Conservation (phyloP, 2,329 filamentous ascomycete species). For the Nectriaceae sp. region DNA sequence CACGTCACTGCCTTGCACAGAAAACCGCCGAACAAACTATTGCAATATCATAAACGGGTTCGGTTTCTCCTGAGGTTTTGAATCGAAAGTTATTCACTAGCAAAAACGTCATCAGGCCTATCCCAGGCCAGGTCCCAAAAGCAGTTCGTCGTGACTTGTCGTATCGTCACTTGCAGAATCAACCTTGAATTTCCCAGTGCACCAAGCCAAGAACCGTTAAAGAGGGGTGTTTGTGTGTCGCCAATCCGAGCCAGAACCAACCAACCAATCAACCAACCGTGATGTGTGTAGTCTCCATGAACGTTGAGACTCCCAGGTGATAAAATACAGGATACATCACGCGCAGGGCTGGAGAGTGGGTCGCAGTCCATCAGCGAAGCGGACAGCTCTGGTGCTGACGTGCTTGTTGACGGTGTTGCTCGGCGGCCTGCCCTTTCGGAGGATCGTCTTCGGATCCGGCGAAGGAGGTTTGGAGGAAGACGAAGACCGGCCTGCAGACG, state of each 20-base stretch:
- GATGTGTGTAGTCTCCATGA: conserved; percentile 17
- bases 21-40: conserved; percentile 23
- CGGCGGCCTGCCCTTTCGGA: conserved; percentile 44
- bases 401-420: conserved; percentile 37
- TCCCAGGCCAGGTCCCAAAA: conserved; percentile 27
- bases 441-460: conserved; percentile 45
- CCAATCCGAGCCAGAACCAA: conserved; percentile 26
- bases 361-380: conserved; percentile 43
- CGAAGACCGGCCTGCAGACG: conserved; percentile 65
- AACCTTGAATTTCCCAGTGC: conserved; percentile 32
- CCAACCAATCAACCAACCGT: conserved; percentile 23
- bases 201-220: conserved; percentile 24
- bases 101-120: conserved; percentile 31
- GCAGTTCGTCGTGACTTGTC: conserved; percentile 32
- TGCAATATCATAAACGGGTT: conserved; percentile 16
- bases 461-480: conserved; percentile 43
- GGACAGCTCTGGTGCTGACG: conserved; percentile 41
- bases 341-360: conserved; percentile 40
- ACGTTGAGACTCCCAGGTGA: conserved; percentile 8
- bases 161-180: conserved; percentile 34
- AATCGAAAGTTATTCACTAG: conserved; percentile 29
- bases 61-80: conserved; percentile 29
- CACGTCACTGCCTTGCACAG: conserved; percentile 26
- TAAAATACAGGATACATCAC: conserved; percentile 33
- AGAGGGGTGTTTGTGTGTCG: conserved; percentile 22